These are phyloP conservation scores for Cocos nucifera DNA, from an alignment of 176 grass and related monocot species.

Conservation along the genomic window DNA sequence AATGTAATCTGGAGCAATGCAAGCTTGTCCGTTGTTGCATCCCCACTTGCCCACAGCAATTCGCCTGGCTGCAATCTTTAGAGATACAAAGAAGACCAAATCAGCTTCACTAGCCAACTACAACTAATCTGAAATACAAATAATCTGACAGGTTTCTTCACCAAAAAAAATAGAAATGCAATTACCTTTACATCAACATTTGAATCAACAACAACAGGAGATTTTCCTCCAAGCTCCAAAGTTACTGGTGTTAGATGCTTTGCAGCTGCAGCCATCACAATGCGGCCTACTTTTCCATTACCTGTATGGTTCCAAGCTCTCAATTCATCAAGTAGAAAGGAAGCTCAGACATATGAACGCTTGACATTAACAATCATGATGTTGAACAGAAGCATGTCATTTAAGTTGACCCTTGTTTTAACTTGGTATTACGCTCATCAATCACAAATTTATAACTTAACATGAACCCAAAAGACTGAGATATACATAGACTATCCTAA, in stretches of 20 bases:
- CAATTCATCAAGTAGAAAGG: too few species aligned
- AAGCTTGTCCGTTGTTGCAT: constrained; percentile 91
- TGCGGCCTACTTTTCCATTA: constrained; percentile 54
- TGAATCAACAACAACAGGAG: constrained; percentile 73
- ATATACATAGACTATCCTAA: too few species aligned
- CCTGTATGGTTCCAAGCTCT: constrained; percentile 27
- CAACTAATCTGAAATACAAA: too few species aligned
- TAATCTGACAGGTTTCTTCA: too few species aligned
- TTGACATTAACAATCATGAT: too few species aligned
- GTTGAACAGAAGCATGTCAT: too few species aligned
- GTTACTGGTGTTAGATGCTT: constrained; percentile 82
- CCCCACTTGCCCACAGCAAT: constrained; percentile 93
- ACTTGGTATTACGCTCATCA: too few species aligned
- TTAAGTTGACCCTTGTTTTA: too few species aligned
- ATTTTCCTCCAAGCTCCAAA: constrained; percentile 95
- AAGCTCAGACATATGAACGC: too few species aligned
- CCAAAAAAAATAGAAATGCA: constrained; percentile 1
- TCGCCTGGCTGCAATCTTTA: constrained; percentile 61
- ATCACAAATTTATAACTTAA: too few species aligned
- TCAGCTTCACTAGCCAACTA: too few species aligned
- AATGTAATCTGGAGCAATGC: constrained; percentile 89
- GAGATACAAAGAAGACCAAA: background rate
- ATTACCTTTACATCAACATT: constrained; percentile 69
- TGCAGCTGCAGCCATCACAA: constrained; percentile 70
- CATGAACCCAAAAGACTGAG: too few species aligned